Conservation (phyloP, 1,139 yeast genomes). For the Suhomyces bribrorum region DNA sequence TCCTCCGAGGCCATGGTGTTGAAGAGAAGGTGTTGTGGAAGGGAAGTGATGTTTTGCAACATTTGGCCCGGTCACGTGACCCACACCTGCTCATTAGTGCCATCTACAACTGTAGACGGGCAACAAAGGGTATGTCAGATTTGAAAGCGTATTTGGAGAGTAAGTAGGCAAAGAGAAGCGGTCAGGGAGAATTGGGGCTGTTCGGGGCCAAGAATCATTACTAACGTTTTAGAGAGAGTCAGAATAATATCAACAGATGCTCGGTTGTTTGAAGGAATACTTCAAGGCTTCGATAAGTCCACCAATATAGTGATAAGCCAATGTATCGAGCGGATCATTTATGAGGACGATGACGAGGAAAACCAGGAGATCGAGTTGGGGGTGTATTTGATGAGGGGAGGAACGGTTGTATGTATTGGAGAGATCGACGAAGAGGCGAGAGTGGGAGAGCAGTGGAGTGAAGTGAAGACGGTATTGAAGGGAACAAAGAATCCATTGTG, state of each 20-base stretch:
- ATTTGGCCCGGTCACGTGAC: constrained; percentile 3
- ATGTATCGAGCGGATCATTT: constrained; percentile 57
- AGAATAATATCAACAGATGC: constrained; percentile 86
- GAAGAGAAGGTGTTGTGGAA: not conserved
- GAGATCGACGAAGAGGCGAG: constrained; percentile 59
- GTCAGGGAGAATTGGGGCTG: not conserved
- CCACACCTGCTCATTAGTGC: not conserved
- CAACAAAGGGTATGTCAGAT: constrained; percentile 32
- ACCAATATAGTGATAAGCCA: constrained; percentile 69
- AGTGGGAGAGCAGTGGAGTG: constrained; percentile 56
- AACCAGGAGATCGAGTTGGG: constrained; percentile 58
- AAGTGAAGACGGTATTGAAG: constrained; percentile 43
- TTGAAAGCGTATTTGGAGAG: constrained; percentile 40
- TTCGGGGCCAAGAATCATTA: constrained; percentile 11
- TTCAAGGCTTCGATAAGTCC: constrained; percentile 80
- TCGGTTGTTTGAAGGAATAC: constrained; percentile 64
- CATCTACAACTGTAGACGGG: not conserved
- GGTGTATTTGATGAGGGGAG: constrained; percentile 74
- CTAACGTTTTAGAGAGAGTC: constrained; percentile 55
- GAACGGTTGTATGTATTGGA: constrained; percentile 77
- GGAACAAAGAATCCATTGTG: constrained; percentile 46
- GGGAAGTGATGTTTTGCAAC: not conserved
- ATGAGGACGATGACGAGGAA: constrained; percentile 44
- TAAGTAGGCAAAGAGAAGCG: constrained; percentile 25
- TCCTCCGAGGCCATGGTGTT: constrained; percentile 7